phyloP scores from a whole-genome alignment of 306 rosid genomes.

The Quillaja saponaria region DNA sequence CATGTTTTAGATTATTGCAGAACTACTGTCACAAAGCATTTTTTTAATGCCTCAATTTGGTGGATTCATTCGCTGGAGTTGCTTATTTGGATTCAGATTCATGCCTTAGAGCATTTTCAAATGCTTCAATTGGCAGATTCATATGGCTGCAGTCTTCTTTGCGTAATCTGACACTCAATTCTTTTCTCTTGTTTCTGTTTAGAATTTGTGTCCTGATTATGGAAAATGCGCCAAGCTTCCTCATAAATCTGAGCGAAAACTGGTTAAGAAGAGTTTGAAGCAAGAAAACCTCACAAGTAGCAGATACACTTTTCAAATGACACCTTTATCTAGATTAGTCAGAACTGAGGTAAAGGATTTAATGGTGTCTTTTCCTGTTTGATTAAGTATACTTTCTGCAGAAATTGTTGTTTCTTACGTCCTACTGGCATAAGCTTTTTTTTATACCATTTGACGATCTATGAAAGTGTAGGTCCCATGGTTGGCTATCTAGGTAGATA shows the following conservation, averaged over 20 bases:
- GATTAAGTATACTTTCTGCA: background rate
- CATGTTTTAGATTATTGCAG: too few relatives aligned
- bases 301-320: slow-evolving; percentile 26
- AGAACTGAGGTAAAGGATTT: slow-evolving; percentile 26
- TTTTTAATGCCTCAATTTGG: too few relatives aligned
- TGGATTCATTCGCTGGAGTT: too few relatives aligned
- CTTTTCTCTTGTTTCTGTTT: background rate
- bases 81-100: too few relatives aligned
- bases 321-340: slow-evolving; percentile 23
- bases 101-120: too few relatives aligned
- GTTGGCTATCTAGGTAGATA: too few relatives aligned
- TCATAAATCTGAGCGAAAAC: slow-evolving; percentile 23
- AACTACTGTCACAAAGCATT: too few relatives aligned
- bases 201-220: slow-evolving; percentile 32
- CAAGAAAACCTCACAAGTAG: slow-evolving; percentile 25
- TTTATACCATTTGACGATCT: background rate
- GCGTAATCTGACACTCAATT: background rate
- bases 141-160: background rate
- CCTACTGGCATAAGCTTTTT: background rate
- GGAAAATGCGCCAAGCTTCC: slow-evolving; percentile 14
- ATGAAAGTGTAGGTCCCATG: background rate
- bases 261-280: slow-evolving; percentile 23
- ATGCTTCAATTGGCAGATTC: too few relatives aligned
- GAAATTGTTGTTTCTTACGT: background rate
- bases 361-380: background rate